Base-by-base conservation (phyloP, 257 asterid genomes). In the Linaria vulgaris region DNA sequence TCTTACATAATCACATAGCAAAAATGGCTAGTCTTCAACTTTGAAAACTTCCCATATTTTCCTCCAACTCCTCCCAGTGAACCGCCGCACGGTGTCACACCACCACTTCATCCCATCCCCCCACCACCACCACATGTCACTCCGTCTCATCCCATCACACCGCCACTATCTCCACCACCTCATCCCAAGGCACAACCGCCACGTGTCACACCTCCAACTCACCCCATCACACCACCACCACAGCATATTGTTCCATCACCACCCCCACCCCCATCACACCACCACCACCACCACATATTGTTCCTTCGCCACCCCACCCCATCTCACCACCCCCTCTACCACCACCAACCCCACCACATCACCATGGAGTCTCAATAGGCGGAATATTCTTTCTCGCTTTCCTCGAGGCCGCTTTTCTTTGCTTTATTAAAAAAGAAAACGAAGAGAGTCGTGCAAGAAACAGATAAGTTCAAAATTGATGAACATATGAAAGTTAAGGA, bases 331-430 rank as follows among this genome's bases (percentile, higher is more conserved):
- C 83, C 31, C 79, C 75, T 63, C 82, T 71, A 8, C 75, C 76
- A 17, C 59, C 80, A 3, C 60, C 78, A 2, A 73, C 82, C 25
- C 76, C 92, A 0, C 82, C 82, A 38, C 79, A 78, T 63, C 82
- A 85, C 55, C 56, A 76, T 1, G 72, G 76, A 0, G 76, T 80
- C 70, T 85, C 96, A 3, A 5, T 88, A 13, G 90, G 95, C 45
- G 95, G 96, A 4, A 25, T 85, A 9, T 76, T 88, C 81, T 76
- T 83, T 60, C 86, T 88, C 1, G 95, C 89, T 45, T 78, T 83
- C 48, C 77, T 85, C 6, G 82, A 83, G 1, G 83, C 79, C 3
- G 96, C 86, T 7, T 72, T 85, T 20, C 83, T 76, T 76, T 85
- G 91, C 85, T 80, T 73, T 69, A n/a, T 80, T 6, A 81, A 85